Evolutionary conservation across 1,284 basidiomycete genomes (phyloP).

Genomic region (Vanrija pseudolonga): DNA sequence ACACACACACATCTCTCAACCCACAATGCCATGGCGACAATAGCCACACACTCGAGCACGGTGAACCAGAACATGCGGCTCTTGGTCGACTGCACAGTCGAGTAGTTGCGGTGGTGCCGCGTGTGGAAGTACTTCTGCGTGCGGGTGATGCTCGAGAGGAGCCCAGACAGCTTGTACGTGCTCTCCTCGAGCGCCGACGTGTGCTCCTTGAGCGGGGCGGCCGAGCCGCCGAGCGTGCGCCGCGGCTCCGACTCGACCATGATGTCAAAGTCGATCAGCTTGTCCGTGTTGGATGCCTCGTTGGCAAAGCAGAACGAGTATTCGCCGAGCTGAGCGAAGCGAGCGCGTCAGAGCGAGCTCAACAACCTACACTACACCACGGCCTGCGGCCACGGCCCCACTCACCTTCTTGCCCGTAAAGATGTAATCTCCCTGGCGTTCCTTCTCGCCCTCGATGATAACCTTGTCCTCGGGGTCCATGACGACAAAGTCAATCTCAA

Average conservation of each 20-base stretch:
- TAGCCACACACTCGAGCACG: constrained; percentile 67
- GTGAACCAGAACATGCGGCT: constrained; percentile 80
- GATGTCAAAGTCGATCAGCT: constrained; percentile 93
- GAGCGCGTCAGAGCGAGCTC: constrained; percentile 12
- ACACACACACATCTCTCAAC: constrained; percentile 20
- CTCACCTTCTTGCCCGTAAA: constrained; percentile 74
- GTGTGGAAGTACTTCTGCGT: constrained; percentile 72
- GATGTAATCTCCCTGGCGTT: constrained; percentile 94
- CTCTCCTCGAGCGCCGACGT: constrained; percentile 88
- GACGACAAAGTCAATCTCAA: constrained; percentile 93
- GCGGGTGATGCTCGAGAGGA: constrained; percentile 79
- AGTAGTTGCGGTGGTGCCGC: constrained; percentile 39
- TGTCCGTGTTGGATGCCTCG: constrained; percentile 84
- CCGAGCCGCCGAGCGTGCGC: constrained; percentile 71
- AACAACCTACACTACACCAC: not conserved
- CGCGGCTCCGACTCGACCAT: constrained; percentile 95
- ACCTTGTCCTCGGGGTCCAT: constrained; percentile 84
- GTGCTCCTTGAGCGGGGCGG: constrained; percentile 68
- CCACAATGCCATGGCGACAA: constrained; percentile 69
- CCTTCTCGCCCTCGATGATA: constrained; percentile 76
- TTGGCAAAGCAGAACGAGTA: constrained; percentile 99
- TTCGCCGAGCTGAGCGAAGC: constrained; percentile 67
- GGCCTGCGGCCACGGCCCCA: too few relatives aligned
- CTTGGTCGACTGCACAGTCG: constrained; percentile 40
- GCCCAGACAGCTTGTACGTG: constrained; percentile 78